Percentiles rank a stretch among this genome's conserved stretches.
Evolutionary conservation across 2,329 filamentous ascomycete genomes (phyloP).

Genomic region (Fusarium nodosum): DNA sequence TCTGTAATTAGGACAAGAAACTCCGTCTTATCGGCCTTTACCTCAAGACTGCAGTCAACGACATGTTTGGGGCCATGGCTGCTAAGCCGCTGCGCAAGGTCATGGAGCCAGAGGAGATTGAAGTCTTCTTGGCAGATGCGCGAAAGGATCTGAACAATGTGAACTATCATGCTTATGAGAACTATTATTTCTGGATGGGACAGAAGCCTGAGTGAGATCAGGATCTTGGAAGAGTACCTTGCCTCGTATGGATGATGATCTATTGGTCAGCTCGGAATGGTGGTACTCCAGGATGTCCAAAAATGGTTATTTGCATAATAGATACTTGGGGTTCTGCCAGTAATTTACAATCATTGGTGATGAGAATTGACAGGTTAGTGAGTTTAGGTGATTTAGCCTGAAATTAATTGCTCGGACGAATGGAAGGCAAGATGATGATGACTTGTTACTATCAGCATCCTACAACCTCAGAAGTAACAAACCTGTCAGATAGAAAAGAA

Average conservation of each 20-base stretch:
- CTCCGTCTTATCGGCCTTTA: constrained; percentile 40
- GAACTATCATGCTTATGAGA: constrained; percentile 41
- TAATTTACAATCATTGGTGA: background rate
- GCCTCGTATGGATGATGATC: background rate
- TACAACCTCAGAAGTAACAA: too few species aligned
- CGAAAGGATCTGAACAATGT: constrained; percentile 35
- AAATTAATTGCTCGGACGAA: background rate
- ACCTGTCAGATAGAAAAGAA: too few species aligned
- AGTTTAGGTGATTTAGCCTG: background rate
- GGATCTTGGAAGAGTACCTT: too few species aligned
- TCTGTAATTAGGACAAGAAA: constrained; percentile 34
- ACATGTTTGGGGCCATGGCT: constrained; percentile 48
- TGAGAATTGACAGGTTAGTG: background rate
- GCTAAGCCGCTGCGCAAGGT: constrained; percentile 41
- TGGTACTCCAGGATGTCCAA: rapidly evolving
- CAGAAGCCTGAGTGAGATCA: constrained; percentile 23
- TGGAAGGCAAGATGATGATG: too few species aligned
- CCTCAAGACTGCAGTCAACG: constrained; percentile 34
- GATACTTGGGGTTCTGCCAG: background rate
- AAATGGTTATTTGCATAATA: background rate
- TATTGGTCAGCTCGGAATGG: background rate
- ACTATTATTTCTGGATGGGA: constrained; percentile 48
- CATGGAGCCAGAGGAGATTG: constrained; percentile 36
- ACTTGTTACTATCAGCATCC: background rate
- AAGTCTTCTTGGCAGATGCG: constrained; percentile 34